A percentile compares a stretch with the other conserved stretches of the same genome.
These are phyloP conservation scores for Apiospora aurea DNA, from an alignment of 2,329 filamentous ascomycete genomes.

Conservation along the genomic window DNA sequence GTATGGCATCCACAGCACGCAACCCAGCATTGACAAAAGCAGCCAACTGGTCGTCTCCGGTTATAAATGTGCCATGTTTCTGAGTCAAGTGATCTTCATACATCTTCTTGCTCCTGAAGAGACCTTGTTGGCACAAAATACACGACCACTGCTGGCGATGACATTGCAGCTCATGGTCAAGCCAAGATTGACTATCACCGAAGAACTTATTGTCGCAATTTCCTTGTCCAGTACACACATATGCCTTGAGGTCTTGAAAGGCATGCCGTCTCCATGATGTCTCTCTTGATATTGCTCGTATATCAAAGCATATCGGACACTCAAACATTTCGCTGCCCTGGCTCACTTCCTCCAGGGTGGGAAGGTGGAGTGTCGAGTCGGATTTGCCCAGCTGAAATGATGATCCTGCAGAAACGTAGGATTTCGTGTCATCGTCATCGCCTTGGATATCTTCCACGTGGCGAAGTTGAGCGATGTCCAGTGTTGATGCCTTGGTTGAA, in stretches of 20 bases:
- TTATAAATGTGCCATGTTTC: background rate
- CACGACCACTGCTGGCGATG: conserved; percentile 8
- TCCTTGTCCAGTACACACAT: background rate
- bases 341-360: background rate
- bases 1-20: background rate
- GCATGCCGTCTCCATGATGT: background rate
- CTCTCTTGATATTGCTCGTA: background rate
- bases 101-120: background rate
- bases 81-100: background rate
- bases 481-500: conserved; percentile 2
- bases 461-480: background rate
- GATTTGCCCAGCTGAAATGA: background rate
- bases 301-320: background rate
- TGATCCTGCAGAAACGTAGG: background rate
- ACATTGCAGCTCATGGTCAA: conserved; percentile 3
- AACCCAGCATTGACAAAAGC: background rate
- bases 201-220: background rate
- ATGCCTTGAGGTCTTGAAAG: background rate
- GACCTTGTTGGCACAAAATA: background rate
- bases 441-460: background rate
- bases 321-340: background rate
- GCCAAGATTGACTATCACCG: background rate
- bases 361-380: background rate
- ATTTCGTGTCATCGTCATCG: background rate
- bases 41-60: background rate